Base-by-base conservation (phyloP, 2,329 filamentous ascomycete species). In the Claviceps sp. region DNA sequence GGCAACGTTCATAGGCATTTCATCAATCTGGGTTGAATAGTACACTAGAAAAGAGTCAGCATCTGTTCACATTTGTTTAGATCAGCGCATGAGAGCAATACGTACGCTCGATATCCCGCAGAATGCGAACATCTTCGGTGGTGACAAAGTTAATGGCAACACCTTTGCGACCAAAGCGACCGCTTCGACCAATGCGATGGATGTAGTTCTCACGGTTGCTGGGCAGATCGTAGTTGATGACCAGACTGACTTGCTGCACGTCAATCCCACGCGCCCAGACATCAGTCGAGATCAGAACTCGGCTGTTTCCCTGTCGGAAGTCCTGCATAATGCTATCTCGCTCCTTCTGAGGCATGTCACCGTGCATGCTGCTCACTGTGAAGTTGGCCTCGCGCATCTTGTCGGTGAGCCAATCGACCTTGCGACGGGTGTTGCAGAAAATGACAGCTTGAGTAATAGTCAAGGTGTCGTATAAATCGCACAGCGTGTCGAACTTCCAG, bases 121-220 rank as follows among this genome's bases (percentile, higher is more conserved):
- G 78, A 66, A 98, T 98, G 66, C 93, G 86, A 55, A 98, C 93
- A 67, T 98, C 93, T 62, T 98, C 93, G 65, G 87, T 94, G 2
- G 93, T 98, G 59, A 98, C 93, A 65, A 98, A 98, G 76, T 98
- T 98, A 78, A 98, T 98, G 40, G 93, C 93, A 59, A 98, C 93
- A 78, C 93, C 93, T 76, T 98, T 98, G 64, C 93, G 82, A 63
- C 93, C 93, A 63, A 98, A 98, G 60, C 93, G 82, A 61, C 93
- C 93, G 66, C 88, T 93, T 66, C 93, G 84, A 66, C 93, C 93
- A 62, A 98, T 98, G 61, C 93, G 85, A 75, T 98, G 93, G 70
- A 98, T 97, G 71, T 98, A 98, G 75, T 98, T 98, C 73, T 98
- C 93, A 78, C 93, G 89, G 72, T 98, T 97, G 71, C 87, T 93